Evolutionary conservation across 2,329 filamentous ascomycete genomes (phyloP).

Genomic region (Clarireedia homoeocarpa): DNA sequence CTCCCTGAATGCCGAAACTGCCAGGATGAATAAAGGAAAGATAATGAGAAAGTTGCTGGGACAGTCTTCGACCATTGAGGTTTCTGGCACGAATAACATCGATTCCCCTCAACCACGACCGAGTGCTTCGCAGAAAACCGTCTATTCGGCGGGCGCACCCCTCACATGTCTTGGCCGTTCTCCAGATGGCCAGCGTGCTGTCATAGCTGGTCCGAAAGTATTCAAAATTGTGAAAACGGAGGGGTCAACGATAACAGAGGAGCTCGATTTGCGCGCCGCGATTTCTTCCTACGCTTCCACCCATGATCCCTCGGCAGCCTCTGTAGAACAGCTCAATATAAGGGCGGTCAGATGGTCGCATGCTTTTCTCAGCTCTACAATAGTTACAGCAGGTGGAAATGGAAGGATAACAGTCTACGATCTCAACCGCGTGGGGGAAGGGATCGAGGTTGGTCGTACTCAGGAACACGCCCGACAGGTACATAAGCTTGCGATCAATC

Average conservation of each 20-base stretch:
- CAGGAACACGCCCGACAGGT: conserved; percentile 57
- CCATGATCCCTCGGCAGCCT: conserved; percentile 33
- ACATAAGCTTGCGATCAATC: conserved; percentile 56
- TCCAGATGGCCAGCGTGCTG: conserved; percentile 45
- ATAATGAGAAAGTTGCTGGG: conserved; percentile 29
- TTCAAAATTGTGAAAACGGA: conserved; percentile 50
- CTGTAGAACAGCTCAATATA: conserved; percentile 53
- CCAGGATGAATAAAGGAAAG: conserved; percentile 27
- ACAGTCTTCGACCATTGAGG: conserved; percentile 18
- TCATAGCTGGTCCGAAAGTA: conserved; percentile 52
- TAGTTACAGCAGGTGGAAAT: conserved; percentile 56
- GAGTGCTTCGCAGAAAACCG: conserved; percentile 44
- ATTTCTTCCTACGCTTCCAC: conserved; percentile 42
- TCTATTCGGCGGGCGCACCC: conserved; percentile 43
- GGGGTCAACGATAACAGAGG: conserved; percentile 43
- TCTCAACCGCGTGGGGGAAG: conserved; percentile 39
- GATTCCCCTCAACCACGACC: conserved; percentile 25
- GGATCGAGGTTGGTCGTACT: conserved; percentile 44
- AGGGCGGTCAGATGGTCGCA: conserved; percentile 53
- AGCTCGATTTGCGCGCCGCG: conserved; percentile 48
- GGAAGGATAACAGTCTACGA: conserved; percentile 61
- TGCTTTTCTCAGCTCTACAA: conserved; percentile 37
- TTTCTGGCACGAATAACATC: conserved; percentile 16
- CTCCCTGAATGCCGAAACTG: conserved; percentile 17
- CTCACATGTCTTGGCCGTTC: conserved; percentile 52